Percentiles rank a stretch among this genome's conserved stretches.
phyloP scores from a whole-genome alignment of 2,329 filamentous ascomycete genomes.

The Ophiostoma tasmaniense region DNA sequence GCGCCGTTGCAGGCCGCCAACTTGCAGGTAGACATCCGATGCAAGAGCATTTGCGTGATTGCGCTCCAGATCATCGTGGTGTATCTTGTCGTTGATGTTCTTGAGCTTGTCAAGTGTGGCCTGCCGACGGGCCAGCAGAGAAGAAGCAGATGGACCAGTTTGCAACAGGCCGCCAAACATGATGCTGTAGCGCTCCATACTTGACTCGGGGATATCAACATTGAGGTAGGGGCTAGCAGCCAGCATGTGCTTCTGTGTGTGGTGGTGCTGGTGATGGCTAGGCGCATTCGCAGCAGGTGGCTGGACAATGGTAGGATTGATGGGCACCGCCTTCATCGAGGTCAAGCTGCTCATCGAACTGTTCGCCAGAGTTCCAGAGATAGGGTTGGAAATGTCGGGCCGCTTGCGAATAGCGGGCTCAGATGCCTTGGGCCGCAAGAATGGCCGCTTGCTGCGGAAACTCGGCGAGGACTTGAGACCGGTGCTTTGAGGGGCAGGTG shows the following conservation, averaged over 20 bases:
- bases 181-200: constrained; percentile 83
- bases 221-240: constrained; percentile 46
- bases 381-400: neutral
- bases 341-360: neutral
- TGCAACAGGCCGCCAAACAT: constrained; percentile 75
- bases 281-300: neutral
- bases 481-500: neutral
- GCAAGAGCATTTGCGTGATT: neutral
- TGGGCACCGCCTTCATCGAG: neutral
- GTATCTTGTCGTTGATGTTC: constrained; percentile 40
- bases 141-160: constrained; percentile 24
- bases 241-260: neutral
- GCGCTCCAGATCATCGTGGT: constrained; percentile 27
- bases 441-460: constrained; percentile 12
- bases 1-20: constrained; percentile 29
- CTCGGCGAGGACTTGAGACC: neutral
- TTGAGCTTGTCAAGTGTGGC: constrained; percentile 51
- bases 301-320: neutral
- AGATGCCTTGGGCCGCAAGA: constrained; percentile 19
- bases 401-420: constrained; percentile 19
- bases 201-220: constrained; percentile 70
- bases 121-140: constrained; percentile 49
- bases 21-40: neutral
- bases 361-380: neutral
- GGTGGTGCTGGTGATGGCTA: neutral